Conservation (phyloP, 106 monocot genomes). For the Apostasia ramifera region DNA sequence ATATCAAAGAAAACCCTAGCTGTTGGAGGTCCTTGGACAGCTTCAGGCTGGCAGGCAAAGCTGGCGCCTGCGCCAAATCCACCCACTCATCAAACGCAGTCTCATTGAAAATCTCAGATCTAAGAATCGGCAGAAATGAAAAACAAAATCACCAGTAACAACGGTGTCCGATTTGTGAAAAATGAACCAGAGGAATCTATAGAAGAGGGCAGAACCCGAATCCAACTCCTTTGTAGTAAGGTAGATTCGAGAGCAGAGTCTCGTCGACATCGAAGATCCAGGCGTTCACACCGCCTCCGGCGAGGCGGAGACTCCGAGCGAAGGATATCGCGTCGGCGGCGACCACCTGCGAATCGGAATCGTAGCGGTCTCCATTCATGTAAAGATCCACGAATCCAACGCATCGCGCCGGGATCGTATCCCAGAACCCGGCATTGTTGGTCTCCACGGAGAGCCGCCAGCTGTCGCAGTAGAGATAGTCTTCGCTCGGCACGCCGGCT, state of each 20-base stretch:
- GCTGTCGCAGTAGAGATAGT: slow-evolving; percentile 41
- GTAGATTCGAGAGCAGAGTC: slow-evolving; percentile 66
- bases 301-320: slow-evolving; percentile 20
- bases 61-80: slow-evolving; percentile 26
- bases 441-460: slow-evolving; percentile 78
- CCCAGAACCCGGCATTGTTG: slow-evolving; percentile 56
- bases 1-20: slow-evolving; percentile 34
- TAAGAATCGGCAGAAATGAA: background rate
- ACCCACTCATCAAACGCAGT: slow-evolving; percentile 44
- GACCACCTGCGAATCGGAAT: slow-evolving; percentile 46
- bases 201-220: slow-evolving; percentile 15
- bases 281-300: slow-evolving; percentile 42
- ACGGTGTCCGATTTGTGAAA: background rate
- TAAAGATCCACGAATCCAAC: slow-evolving; percentile 35
- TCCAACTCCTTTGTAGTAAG: slow-evolving; percentile 46
- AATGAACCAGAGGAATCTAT: background rate
- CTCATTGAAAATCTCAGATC: slow-evolving; percentile 8
- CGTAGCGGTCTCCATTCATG: slow-evolving; percentile 40
- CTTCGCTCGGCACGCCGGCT: background rate
- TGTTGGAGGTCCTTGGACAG: slow-evolving; percentile 28
- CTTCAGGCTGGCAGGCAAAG: slow-evolving; percentile 35
- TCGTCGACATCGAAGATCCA: slow-evolving; percentile 87
- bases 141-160: too few relatives aligned
- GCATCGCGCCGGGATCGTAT: slow-evolving; percentile 38
- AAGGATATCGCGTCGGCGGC: slow-evolving; percentile 32